A percentile compares a stretch with the other conserved stretches of the same genome.
Conservation (phyloP, 305 asterid genomes). For the Fraxinus paxiana region DNA sequence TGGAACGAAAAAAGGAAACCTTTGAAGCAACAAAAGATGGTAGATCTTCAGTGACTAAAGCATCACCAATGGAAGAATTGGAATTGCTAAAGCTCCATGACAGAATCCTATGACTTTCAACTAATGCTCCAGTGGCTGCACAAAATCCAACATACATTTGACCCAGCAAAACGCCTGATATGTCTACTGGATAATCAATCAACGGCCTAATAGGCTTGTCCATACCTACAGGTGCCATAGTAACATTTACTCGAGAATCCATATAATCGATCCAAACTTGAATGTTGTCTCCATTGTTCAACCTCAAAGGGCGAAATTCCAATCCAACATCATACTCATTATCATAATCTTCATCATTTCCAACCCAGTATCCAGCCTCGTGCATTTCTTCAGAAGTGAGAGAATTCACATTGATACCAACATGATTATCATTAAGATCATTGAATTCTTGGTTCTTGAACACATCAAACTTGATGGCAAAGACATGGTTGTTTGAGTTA, state of each 20-base stretch:
- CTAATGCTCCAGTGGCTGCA: slow-evolving; percentile 35
- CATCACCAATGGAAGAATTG: slow-evolving; percentile 25
- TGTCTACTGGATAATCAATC: slow-evolving; percentile 27
- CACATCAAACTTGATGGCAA: slow-evolving; percentile 42
- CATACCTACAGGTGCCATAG: slow-evolving; percentile 34
- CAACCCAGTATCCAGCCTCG: slow-evolving; percentile 37
- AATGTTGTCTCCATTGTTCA: background rate
- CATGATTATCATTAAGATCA: slow-evolving; percentile 36
- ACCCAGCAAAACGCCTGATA: slow-evolving; percentile 30
- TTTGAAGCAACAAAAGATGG: slow-evolving; percentile 36
- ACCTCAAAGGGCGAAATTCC: background rate
- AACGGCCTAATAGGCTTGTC: slow-evolving; percentile 29
- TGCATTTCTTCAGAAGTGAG: slow-evolving; percentile 30
- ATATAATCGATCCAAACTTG: slow-evolving; percentile 42
- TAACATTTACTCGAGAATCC: slow-evolving; percentile 30
- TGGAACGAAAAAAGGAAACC: slow-evolving; percentile 22
- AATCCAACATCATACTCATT: background rate
- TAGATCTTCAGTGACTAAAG: slow-evolving; percentile 24
- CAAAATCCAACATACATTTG: slow-evolving; percentile 43
- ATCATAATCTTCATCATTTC: slow-evolving; percentile 16
- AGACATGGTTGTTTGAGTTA: slow-evolving; percentile 24
- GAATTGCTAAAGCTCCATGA: slow-evolving; percentile 39
- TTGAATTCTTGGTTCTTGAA: slow-evolving; percentile 36
- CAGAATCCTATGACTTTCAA: slow-evolving; percentile 35
- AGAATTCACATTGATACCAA: slow-evolving; percentile 42